phyloP scores from a whole-genome alignment of 164 flowering plant genomes.

The Hamamelis virginiana region DNA sequence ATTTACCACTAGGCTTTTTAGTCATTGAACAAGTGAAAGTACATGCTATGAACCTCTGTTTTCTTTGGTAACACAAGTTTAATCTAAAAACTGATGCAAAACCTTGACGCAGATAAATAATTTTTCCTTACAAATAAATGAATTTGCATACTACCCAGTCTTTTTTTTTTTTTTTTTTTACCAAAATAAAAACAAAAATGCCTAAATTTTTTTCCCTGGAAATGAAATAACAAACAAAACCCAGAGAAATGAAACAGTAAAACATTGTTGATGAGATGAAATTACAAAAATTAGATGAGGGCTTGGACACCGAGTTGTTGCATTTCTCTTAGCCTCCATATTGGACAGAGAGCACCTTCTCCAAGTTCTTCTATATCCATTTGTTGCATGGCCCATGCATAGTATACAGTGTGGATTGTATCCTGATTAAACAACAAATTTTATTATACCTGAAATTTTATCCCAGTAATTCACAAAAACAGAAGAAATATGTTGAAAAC shows the following conservation, averaged over 20 bases:
- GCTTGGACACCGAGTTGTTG: conserved; percentile 76
- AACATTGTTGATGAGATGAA: too few relatives aligned
- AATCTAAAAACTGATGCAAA: too few relatives aligned
- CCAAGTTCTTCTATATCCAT: conserved; percentile 69
- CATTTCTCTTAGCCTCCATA: conserved; percentile 92
- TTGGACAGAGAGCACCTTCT: conserved; percentile 65
- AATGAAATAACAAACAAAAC: too few relatives aligned
- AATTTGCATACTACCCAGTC: too few relatives aligned
- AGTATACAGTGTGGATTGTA: conserved; percentile 80
- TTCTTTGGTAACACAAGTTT: neutral
- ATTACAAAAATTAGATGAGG: conserved; percentile 49
- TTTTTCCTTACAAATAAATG: neutral
- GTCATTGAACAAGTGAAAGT: too few relatives aligned
- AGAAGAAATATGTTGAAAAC: neutral
- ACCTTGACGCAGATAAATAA: too few relatives aligned
- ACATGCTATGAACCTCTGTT: too few relatives aligned
- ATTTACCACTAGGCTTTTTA: neutral
- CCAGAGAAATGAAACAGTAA: too few relatives aligned
- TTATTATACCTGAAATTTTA: neutral
- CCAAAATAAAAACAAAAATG: too few relatives aligned
- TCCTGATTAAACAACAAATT: conserved; percentile 45
- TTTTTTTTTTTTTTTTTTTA: too few relatives aligned
- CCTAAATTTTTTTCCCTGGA: too few relatives aligned
- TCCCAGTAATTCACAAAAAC: neutral
- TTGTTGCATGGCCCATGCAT: conserved; percentile 95